Evolutionary conservation across 257 asterid species (phyloP).

Genomic region (Solanum sparsipilum): DNA sequence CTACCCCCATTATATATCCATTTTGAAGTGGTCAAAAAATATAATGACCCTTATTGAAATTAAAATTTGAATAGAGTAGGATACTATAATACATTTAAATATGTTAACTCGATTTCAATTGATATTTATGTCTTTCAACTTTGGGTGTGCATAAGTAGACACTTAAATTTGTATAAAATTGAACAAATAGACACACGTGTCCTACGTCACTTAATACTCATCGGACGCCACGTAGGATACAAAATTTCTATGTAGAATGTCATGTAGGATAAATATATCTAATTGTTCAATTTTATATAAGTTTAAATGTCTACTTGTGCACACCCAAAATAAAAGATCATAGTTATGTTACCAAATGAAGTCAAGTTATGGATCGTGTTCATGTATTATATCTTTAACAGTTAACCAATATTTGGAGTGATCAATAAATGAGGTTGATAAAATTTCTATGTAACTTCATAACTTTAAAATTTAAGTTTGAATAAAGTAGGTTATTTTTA

Average conservation of each 20-base stretch:
- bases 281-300: neutral
- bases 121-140: too few species aligned
- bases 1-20: neutral
- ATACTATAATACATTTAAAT: too few species aligned
- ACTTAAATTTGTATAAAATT: too few species aligned
- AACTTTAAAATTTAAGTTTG: neutral
- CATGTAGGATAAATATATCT: too few species aligned
- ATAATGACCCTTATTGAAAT: neutral
- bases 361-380: rapidly evolving
- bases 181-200: too few species aligned
- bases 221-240: rapidly evolving
- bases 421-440: neutral
- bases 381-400: neutral
- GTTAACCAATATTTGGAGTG: neutral
- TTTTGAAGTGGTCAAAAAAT: neutral
- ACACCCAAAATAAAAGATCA: rapidly evolving
- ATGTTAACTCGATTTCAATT: rapidly evolving
- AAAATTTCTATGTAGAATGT: too few species aligned
- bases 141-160: rapidly evolving
- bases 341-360: too few species aligned
- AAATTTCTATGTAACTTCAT: neutral
- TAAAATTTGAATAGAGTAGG: neutral
- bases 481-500: neutral
- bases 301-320: rapidly evolving
- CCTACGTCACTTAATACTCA: neutral